Conservation (phyloP, 2,329 filamentous ascomycete species). For the Fusarium proliferatum region DNA sequence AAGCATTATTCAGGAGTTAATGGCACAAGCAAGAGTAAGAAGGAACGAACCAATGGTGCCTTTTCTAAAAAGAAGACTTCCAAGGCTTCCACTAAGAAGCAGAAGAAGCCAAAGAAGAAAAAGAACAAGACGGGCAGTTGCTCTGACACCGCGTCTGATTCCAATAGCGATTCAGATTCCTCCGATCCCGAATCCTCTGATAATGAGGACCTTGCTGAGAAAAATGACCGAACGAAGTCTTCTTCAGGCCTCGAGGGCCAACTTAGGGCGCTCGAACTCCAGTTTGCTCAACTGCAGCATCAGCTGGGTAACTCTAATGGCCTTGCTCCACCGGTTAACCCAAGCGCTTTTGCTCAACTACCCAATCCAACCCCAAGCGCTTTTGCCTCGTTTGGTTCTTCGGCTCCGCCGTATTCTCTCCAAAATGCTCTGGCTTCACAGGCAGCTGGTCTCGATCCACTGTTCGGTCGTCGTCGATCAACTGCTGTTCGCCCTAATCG, state of each 20-base stretch:
- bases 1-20: slow-evolving; percentile 32
- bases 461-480: not conserved
- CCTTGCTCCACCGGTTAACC: not conserved
- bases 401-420: slow-evolving; percentile 3
- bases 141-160: slow-evolving; percentile 22
- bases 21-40: slow-evolving; percentile 19
- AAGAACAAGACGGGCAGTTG: not conserved
- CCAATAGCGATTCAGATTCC: slow-evolving; percentile 38
- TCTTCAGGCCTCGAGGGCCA: slow-evolving; percentile 43
- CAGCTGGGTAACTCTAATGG: slow-evolving; percentile 27
- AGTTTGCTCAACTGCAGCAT: slow-evolving; percentile 42
- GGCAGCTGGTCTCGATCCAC: not conserved
- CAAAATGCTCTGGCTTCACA: not conserved
- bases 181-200: slow-evolving; percentile 40
- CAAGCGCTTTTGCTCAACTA: slow-evolving; percentile 13
- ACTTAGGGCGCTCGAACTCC: slow-evolving; percentile 45
- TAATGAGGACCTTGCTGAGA: slow-evolving; percentile 26
- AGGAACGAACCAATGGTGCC: slow-evolving; percentile 7
- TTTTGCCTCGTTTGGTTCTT: not conserved
- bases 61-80: slow-evolving; percentile 18
- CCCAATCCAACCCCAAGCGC: not conserved
- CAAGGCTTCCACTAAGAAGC: slow-evolving; percentile 22
- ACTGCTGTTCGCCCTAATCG: not conserved
- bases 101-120: slow-evolving; percentile 17
- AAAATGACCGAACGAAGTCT: slow-evolving; percentile 21